Evolutionary conservation across 345 rosid genomes (phyloP).

Genomic region (Citrus mangshanensis): DNA sequence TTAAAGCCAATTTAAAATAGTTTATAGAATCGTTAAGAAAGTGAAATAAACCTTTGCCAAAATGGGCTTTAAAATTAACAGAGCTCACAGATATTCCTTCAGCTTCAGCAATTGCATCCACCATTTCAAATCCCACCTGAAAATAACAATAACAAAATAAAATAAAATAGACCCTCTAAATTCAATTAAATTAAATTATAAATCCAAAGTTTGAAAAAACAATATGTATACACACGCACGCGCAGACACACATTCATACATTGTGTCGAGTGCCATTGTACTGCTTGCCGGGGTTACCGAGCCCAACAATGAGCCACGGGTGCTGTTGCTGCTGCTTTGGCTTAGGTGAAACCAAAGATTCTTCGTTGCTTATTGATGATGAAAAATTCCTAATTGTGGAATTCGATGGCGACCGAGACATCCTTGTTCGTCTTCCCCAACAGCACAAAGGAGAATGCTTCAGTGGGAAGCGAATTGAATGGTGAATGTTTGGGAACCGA

Average conservation of each 20-base stretch:
- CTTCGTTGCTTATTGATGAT: slow-evolving; percentile 3
- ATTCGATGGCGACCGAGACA: slow-evolving; percentile 11
- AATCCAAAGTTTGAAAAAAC: not conserved
- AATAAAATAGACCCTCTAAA: not conserved
- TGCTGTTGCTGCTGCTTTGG: slow-evolving; percentile 40
- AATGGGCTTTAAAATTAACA: slow-evolving; percentile 62
- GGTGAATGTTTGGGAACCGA: slow-evolving; percentile 13
- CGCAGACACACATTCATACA: slow-evolving; percentile 24
- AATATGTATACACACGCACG: not conserved
- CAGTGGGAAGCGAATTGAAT: slow-evolving; percentile 14
- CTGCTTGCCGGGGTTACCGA: slow-evolving; percentile 86
- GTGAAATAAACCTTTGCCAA: slow-evolving; percentile 65
- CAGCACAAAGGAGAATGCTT: slow-evolving; percentile 4
- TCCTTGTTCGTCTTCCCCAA: slow-evolving; percentile 21
- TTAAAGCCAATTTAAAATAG: not conserved
- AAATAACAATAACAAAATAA: not conserved
- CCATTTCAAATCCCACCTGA: slow-evolving; percentile 89
- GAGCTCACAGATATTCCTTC: slow-evolving; percentile 74
- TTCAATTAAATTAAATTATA: not conserved
- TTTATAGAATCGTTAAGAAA: not conserved
- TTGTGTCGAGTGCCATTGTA: slow-evolving; percentile 82
- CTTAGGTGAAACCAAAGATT: slow-evolving; percentile 5
- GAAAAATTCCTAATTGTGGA: slow-evolving; percentile 15
- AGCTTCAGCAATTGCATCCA: slow-evolving; percentile 82
- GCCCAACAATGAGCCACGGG: slow-evolving; percentile 89